phyloP scores from a whole-genome alignment of 257 asterid genomes.

The Plantago elongata region DNA sequence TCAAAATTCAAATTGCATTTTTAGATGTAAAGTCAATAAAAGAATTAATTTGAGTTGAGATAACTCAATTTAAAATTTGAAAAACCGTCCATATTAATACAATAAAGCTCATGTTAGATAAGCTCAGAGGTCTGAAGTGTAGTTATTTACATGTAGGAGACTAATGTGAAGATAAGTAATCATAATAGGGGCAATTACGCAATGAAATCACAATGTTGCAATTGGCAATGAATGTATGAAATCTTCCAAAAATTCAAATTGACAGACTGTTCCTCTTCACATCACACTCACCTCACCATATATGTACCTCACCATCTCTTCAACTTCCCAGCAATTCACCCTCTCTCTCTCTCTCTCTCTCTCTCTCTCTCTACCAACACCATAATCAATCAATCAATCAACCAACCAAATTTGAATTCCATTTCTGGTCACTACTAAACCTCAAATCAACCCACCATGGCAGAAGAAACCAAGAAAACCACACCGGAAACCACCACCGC shows the following conservation, averaged over 20 bases:
- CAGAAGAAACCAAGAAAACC: conserved; percentile 42
- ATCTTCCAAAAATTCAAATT: conserved; percentile 35
- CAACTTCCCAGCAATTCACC: conserved; percentile 11
- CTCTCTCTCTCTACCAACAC: neutral
- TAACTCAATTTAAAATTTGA: too few relatives aligned
- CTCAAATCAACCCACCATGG: conserved; percentile 25
- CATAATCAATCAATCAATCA: too few relatives aligned
- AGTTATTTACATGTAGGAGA: too few relatives aligned
- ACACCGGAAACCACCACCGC: conserved; percentile 23
- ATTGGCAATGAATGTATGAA: conserved; percentile 26
- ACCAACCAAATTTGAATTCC: neutral
- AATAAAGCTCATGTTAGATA: too few relatives aligned
- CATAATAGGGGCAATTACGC: too few relatives aligned
- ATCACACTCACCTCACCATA: neutral
- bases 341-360: conserved; percentile 21
- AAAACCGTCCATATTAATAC: too few relatives aligned
- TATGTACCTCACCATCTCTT: conserved; percentile 9
- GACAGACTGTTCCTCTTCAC: conserved; percentile 43
- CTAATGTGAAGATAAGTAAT: too few relatives aligned
- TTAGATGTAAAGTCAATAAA: too few relatives aligned
- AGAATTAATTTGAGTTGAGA: too few relatives aligned
- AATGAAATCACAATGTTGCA: neutral
- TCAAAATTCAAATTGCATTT: too few relatives aligned
- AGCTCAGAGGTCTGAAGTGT: too few relatives aligned
- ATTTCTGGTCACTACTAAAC: neutral